Conservation (phyloP, 2,329 filamentous ascomycete genomes). For the Cordyceps militaris region DNA sequence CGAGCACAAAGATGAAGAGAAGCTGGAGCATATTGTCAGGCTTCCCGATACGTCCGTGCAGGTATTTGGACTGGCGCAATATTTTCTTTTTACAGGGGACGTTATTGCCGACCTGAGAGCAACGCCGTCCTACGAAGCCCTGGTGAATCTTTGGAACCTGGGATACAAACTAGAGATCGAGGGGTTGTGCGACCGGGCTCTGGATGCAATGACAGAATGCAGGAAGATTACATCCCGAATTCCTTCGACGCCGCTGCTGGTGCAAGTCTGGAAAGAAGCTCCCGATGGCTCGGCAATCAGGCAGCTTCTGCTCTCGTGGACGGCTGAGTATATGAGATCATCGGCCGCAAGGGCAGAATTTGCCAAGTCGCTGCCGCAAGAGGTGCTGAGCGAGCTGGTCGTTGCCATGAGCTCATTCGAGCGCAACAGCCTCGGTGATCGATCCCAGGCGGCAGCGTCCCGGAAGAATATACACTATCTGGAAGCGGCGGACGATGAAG, state of each 20-base stretch:
- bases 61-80: constrained; percentile 49
- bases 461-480: constrained; percentile 45
- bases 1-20: constrained; percentile 25
- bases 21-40: constrained; percentile 43
- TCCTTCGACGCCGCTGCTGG: constrained; percentile 50
- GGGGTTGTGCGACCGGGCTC: constrained; percentile 48
- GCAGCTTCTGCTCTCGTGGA: constrained; percentile 52
- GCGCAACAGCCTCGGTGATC: constrained; percentile 28
- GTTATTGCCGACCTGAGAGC: constrained; percentile 36
- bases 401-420: constrained; percentile 54
- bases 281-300: constrained; percentile 54
- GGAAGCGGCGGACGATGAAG: constrained; percentile 36
- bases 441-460: constrained; percentile 18
- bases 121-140: constrained; percentile 45
- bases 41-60: constrained; percentile 42
- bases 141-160: constrained; percentile 51
- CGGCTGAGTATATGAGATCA: constrained; percentile 55
- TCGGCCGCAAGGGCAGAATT: constrained; percentile 51
- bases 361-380: constrained; percentile 53
- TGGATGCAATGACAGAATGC: constrained; percentile 52
- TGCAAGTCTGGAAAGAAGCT: constrained; percentile 56
- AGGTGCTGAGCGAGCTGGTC: constrained; percentile 56
- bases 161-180: constrained; percentile 44
- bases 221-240: constrained; percentile 47
- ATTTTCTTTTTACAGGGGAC: constrained; percentile 45